Base-by-base conservation (phyloP, 202 grass and related monocot species). In the Setaria viridis region DNA sequence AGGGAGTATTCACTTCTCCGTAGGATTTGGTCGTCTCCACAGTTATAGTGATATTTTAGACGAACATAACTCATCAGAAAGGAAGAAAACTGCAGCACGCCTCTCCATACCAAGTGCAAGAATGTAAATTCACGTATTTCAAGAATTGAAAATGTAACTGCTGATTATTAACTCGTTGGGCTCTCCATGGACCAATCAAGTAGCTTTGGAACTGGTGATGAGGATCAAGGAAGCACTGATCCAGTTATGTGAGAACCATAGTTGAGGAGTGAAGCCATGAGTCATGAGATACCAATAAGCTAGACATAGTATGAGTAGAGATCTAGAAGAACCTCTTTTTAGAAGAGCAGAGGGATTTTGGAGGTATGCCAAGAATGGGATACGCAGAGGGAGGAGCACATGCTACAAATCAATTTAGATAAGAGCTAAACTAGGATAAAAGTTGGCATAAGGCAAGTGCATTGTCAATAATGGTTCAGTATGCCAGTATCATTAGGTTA, bases 171-270 rank as follows among this genome's bases (percentile, higher is more conserved):
- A 84, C 21, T 35, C 55, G 3, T 67, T 45, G 11, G 12, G 20
- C 59, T 84, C 83, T 77, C 37, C 25, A 77, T 67, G 39, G 60
- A 29, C 62, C 51, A 57, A 25, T 77, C 42, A 67, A 56, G 49
- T 67, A 84, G 67, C 15, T 33, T 7, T 49, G 19, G 67, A 67
- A 19, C 13, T 77, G 63, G 37, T 37, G 41, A 29, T 72, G 56
- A 25, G 57, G 50, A 11, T 34, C 17, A 72, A 84, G 48, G 14
- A 10, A 67, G 62, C 46, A 76, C 19, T 30, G 35, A 67, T 75
- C 19, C 34, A 42, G 9, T 54, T 20, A 67, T 15, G 47, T 66
- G 41, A 72, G 54, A 72, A 45, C 13, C 6, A 16, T 16, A 70
- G 48, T 37, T 1, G 6, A 83, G 30, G 17, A 50, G 33, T 84